Evolutionary conservation across 1,284 basidiomycete species (phyloP), one percentile per base, ranked within the genome.

Genomic region (Spongiforma sp.): DNA sequence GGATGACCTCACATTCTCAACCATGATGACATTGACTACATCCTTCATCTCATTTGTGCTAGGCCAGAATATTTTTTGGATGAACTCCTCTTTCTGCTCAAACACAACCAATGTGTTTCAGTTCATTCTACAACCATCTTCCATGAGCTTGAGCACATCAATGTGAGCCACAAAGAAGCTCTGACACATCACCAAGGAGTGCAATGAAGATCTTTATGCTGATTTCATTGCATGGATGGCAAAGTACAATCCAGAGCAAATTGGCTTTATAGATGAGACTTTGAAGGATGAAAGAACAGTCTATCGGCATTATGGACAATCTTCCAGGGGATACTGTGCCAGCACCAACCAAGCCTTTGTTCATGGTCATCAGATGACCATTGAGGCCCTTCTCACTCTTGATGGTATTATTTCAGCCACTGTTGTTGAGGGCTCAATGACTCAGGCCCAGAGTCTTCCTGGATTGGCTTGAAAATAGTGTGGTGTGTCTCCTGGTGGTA

Each of bases 121-220:
- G 69, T 11, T 67, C 57, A 39, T 72, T 70, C 55, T 57, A 73
- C 24, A 48, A 68, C 19, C 67, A 77, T 58, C 62, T 79, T 5
- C 64, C 77, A 10, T 73, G 69, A 63, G 36, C 75, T 58, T 75
- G 77, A n/a, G 64, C 58, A 34, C 30, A 26, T 33, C 10, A 19
- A 19, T 17, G 15, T 59, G 17, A 59, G 58, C 46, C 34, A 26
- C 9, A 53, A 28, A 60, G 36, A 60, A 54, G 52, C 52, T 54
- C 32, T 21, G 32, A 9, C 12, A 11, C 52, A 10, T 54, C 24
- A 21, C 32, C n/a, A 32, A 52, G 36, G 59, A 37, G 26, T 21
- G 28, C 48, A 60, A 37, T 33, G 57, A 46, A 12, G 57, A 59
- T 21, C 33, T 11, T 24, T 33, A 30, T 53, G 32, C 50, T 19